Base-by-base conservation (phyloP, 106 monocot genomes). In the Dioscorea zingiberensis region DNA sequence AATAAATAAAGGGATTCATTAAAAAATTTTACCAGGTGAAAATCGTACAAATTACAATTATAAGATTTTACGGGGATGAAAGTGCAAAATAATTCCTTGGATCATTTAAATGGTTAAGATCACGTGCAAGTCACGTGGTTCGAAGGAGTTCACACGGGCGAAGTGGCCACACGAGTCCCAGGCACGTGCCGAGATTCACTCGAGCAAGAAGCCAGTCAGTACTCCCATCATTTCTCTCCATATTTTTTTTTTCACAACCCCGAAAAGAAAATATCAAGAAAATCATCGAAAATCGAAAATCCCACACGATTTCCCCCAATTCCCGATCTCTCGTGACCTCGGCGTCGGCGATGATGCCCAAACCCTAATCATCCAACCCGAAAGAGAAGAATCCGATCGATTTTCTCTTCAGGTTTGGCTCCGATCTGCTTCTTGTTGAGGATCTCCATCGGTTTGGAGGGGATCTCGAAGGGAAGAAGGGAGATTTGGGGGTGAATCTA, bases 291-390 rank as follows among this genome's bases (percentile, higher is more conserved):
- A 38, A 38, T 38, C 51, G 5, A 51, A 51, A 19, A 51, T 18
- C 51, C 19, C 51, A 51, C 51, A 51, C 51, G 51, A 51, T 51
- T 51, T 19, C 51, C 51, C 51, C 51, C 51, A 51, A 51, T 51
- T 51, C 19, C 51, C 51, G 19, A 51, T 19, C 51, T 9, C 38
- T 1, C 38, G 38, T 38, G 38, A 38, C 51, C 7, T 9, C 51
- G 18, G 15, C 51, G 15, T 19, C 19, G 18, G 51, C 51, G 51
- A 51, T 51, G 51, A 51, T 51, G 2, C 0, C 3, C 19, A 51
- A 51, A 51, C 15, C 19, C 51, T 19, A 51, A 51, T 51, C 51
- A 18, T 51, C 51, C 18, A 13, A 7, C 4, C 13, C 7, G 51
- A 19, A 2, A 19, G 51, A 16, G 51, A 51, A 38, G 38, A 10